Conservation (phyloP, 768 basidiomycete species). For the Xerocomellus intermedius region DNA sequence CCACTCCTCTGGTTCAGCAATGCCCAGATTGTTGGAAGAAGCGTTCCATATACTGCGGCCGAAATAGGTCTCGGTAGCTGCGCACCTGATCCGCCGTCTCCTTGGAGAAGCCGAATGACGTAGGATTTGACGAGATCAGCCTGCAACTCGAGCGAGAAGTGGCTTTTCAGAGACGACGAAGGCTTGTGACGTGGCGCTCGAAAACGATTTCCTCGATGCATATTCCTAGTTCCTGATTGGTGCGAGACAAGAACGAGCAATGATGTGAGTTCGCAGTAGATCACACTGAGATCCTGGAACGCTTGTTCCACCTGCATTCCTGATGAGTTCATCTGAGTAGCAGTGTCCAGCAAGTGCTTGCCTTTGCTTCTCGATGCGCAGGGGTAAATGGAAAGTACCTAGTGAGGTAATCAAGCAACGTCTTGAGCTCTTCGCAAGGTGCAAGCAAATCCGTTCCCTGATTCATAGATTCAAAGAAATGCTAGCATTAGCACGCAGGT, state of each 20-base stretch:
- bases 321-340: conserved; percentile 3
- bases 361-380: conserved; percentile 60
- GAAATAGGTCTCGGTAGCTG: conserved; percentile 54
- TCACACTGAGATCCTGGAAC: conserved; percentile 70
- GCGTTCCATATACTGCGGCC: conserved; percentile 55
- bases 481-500: not conserved
- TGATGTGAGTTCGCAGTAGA: conserved; percentile 76
- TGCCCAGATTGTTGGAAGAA: conserved; percentile 80
- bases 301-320: conserved; percentile 55
- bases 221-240: conserved; percentile 10
- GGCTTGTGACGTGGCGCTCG: conserved; percentile 13
- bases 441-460: conserved; percentile 22
- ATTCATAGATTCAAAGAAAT: conserved; percentile 15
- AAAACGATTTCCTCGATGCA: conserved; percentile 8
- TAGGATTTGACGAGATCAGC: conserved; percentile 57
- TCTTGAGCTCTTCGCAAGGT: conserved; percentile 49
- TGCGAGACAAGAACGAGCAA: conserved; percentile 47
- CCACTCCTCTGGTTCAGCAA: conserved; percentile 52
- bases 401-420: conserved; percentile 69
- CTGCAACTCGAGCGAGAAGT: conserved; percentile 36
- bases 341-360: not conserved
- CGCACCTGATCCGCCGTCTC: conserved; percentile 40
- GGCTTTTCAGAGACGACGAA: conserved; percentile 16
- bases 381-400: conserved; percentile 81
- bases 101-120: conserved; percentile 56